These are phyloP conservation scores for Trichosporon asahii DNA, from an alignment of 1,284 basidiomycete species.

Conservation along the genomic window DNA sequence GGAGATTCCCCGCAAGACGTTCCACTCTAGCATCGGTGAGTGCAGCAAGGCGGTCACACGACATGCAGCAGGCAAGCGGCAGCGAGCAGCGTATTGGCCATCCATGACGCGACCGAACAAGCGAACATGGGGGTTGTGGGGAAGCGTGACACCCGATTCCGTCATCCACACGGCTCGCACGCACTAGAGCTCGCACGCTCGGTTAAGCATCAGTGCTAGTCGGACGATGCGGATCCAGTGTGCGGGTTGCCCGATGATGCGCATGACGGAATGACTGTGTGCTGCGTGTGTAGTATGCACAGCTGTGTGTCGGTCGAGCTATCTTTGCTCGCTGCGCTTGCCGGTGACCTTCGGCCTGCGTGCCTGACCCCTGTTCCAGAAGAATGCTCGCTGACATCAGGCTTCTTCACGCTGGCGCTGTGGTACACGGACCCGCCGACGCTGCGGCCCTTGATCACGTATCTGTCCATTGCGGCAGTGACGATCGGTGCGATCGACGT, in stretches of 20 bases:
- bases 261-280: not conserved
- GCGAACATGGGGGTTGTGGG: not conserved
- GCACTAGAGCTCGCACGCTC: not conserved
- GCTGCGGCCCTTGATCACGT: slow-evolving; percentile 59
- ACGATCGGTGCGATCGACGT: slow-evolving; percentile 73
- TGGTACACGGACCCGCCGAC: slow-evolving; percentile 52
- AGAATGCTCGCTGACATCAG: slow-evolving; percentile 52
- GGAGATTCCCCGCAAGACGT: slow-evolving; percentile 85
- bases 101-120: not conserved
- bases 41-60: slow-evolving; percentile 22
- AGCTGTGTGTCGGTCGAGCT: not conserved
- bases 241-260: not conserved
- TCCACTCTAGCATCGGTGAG: slow-evolving; percentile 87
- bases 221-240: not conserved
- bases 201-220: not conserved
- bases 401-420: slow-evolving; percentile 78
- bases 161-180: too few relatives aligned
- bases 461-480: slow-evolving; percentile 65
- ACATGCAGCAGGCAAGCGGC: not conserved
- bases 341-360: too few relatives aligned
- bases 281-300: not conserved
- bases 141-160: not conserved
- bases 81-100: not conserved
- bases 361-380: not conserved
- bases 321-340: not conserved